phyloP scores from a whole-genome alignment of 2,329 filamentous ascomycete genomes.

The Paecilomyces dactylethromorphus region DNA sequence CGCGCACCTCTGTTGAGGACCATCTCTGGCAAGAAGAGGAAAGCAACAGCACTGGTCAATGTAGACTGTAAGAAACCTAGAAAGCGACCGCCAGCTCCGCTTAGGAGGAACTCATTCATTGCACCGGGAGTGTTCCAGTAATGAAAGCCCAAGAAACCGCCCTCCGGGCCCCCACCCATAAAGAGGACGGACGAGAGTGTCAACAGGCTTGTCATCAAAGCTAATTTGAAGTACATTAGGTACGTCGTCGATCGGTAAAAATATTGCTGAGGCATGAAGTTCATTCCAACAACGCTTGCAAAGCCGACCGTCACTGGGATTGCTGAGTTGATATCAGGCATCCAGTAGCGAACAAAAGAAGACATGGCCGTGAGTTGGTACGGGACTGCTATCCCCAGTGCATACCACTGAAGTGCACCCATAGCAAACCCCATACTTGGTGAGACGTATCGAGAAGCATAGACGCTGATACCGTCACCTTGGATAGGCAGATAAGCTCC shows the following conservation, averaged over 20 bases:
- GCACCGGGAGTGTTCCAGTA: conserved; percentile 46
- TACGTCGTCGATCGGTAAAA: conserved; percentile 51
- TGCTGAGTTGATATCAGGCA: conserved; percentile 34
- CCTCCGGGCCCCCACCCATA: conserved; percentile 49
- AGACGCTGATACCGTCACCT: conserved; percentile 38
- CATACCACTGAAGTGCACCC: conserved; percentile 44
- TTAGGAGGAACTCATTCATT: conserved; percentile 43
- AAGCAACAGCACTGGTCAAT: conserved; percentile 48
- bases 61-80: conserved; percentile 45
- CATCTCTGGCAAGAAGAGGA: conserved; percentile 50
- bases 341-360: conserved; percentile 61
- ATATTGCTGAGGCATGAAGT: conserved; percentile 42
- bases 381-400: conserved; percentile 40
- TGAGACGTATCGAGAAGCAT: conserved; percentile 37
- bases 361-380: conserved; percentile 61
- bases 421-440: conserved; percentile 37
- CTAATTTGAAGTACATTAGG: conserved; percentile 47
- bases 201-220: conserved; percentile 46
- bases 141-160: conserved; percentile 46
- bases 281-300: conserved; percentile 49
- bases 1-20: conserved; percentile 53
- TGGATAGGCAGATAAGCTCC: conserved; percentile 39
- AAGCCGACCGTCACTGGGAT: conserved; percentile 53
- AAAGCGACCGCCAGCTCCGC: conserved; percentile 45
- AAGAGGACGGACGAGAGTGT: conserved; percentile 50